Percentiles rank a stretch among this genome's conserved stretches.
Evolutionary conservation across 1,284 basidiomycete species (phyloP).

Genomic region (Pascua guehoae): DNA sequence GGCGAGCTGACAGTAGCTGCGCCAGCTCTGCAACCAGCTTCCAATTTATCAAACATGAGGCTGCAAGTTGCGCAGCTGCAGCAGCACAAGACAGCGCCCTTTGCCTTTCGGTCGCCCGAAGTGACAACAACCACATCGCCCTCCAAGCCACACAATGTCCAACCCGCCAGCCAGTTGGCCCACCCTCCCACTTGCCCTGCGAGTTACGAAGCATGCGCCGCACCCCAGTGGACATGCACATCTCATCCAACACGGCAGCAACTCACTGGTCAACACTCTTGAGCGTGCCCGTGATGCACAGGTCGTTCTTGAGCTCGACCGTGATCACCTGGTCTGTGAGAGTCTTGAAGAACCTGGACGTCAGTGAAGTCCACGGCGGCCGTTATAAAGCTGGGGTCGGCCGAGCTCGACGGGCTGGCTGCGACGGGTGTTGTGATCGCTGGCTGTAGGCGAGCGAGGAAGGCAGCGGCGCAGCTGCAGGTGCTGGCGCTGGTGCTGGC

Average conservation of each 20-base stretch:
- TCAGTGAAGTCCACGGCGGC: not conserved
- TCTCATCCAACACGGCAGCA: not conserved
- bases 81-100: no score
- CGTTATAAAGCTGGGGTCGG: not conserved
- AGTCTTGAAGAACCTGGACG: constrained; percentile 85
- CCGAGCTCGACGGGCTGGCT: not conserved
- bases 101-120: no score
- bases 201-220: no score
- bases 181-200: no score
- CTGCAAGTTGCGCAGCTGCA: no score
- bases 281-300: constrained; percentile 91
- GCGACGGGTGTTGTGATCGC: not conserved
- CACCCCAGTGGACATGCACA: not conserved
- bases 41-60: no score
- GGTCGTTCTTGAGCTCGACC: constrained; percentile 98
- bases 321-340: constrained; percentile 95
- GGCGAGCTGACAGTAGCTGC: no score
- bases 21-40: no score
- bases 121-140: no score
- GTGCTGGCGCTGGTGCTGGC: no score
- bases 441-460: not conserved
- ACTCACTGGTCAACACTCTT: constrained; percentile 97
- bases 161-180: no score
- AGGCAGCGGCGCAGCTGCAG: not conserved
- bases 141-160: no score